These are phyloP conservation scores for Rusavskia elegans DNA, from an alignment of 495 filamentous ascomycete genomes.

Conservation along the genomic window DNA sequence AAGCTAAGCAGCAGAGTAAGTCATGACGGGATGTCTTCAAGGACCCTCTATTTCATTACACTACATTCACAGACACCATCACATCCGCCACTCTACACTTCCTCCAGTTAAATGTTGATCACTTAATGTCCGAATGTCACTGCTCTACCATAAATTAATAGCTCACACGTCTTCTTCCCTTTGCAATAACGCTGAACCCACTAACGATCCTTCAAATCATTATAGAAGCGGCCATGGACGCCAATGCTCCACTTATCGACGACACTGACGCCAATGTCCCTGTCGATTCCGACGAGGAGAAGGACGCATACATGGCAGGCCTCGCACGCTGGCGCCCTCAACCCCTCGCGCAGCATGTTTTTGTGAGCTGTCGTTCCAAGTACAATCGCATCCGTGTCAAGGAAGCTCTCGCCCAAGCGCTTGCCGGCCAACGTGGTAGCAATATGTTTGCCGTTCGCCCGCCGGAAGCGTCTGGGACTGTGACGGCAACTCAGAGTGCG, in stretches of 20 bases:
- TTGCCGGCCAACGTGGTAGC: constrained; percentile 32
- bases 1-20: constrained; percentile 88
- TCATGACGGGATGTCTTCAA: constrained; percentile 11
- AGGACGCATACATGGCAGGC: constrained; percentile 70
- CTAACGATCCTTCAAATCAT: background rate
- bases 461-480: background rate
- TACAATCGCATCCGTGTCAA: constrained; percentile 77
- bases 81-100: no score
- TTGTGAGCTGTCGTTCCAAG: constrained; percentile 49
- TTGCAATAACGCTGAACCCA: background rate
- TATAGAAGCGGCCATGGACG: constrained; percentile 79
- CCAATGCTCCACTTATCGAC: constrained; percentile 80
- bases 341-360: constrained; percentile 51
- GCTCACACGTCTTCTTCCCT: no score
- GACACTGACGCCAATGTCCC: constrained; percentile 53
- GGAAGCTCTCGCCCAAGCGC: constrained; percentile 69
- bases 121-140: no score
- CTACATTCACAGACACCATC: background rate
- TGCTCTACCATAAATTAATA: no score
- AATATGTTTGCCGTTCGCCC: constrained; percentile 20
- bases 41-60: background rate
- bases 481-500: background rate
- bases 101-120: no score
- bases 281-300: constrained; percentile 89
- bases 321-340: constrained; percentile 58